Evolutionary conservation across 169 alveolate genomes (phyloP).

Genomic region (Plasmodium vivax): DNA sequence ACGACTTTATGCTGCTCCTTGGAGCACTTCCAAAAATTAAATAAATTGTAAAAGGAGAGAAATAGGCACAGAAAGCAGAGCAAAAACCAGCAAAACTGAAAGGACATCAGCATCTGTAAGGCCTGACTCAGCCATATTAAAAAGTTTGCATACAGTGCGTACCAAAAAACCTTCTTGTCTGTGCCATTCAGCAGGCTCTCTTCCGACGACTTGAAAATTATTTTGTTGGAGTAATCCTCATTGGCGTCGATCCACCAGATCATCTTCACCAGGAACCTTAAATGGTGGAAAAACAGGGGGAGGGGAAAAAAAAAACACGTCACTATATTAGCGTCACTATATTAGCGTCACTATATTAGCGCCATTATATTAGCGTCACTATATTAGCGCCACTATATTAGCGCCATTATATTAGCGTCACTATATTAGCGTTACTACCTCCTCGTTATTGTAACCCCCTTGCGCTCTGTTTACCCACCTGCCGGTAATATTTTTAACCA

Average conservation of each 20-base stretch:
- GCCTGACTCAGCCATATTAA: conserved; percentile 63
- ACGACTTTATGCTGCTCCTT: conserved; percentile 57
- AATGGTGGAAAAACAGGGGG: neutral
- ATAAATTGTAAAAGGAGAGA: conserved; percentile 51
- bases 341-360: neutral
- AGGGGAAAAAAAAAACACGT: neutral
- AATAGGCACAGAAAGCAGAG: conserved; percentile 41
- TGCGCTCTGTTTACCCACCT: conserved; percentile 4
- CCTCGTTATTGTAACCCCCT: neutral
- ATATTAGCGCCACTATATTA: neutral
- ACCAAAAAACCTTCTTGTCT: conserved; percentile 71
- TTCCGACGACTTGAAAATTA: conserved; percentile 44
- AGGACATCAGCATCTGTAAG: conserved; percentile 67
- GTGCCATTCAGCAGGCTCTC: conserved; percentile 22
- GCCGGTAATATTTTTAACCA: conserved; percentile 74
- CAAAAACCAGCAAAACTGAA: conserved; percentile 71
- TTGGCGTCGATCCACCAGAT: conserved; percentile 74
- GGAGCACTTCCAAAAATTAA: conserved; percentile 70
- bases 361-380: neutral
- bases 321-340: neutral
- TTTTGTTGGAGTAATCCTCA: conserved; percentile 67
- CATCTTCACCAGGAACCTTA: conserved; percentile 72
- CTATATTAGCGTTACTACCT: neutral
- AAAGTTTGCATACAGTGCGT: conserved; percentile 31
- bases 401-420: neutral